Evolutionary conservation across 176 grass and related monocot genomes (phyloP).

Genomic region (Alopecurus myosuroides): DNA sequence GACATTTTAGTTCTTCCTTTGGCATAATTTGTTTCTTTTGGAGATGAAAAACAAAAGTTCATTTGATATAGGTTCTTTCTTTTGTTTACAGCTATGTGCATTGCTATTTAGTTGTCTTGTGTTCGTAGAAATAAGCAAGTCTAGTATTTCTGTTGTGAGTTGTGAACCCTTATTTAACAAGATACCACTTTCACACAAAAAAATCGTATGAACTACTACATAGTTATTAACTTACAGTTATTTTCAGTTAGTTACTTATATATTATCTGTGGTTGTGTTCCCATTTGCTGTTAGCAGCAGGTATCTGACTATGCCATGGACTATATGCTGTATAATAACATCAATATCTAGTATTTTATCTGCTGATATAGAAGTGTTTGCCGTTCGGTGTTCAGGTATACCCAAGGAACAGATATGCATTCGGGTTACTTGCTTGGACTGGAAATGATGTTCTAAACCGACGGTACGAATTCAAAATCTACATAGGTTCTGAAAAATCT

Average conservation of each 20-base stretch:
- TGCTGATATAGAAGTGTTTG: neutral
- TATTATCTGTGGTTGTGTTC: neutral
- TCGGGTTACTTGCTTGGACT: conserved; percentile 80
- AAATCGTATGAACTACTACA: neutral
- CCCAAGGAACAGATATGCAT: conserved; percentile 80
- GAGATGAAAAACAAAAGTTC: neutral
- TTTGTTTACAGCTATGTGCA: neutral
- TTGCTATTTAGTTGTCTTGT: neutral
- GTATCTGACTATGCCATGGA: neutral
- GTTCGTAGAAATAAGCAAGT: neutral
- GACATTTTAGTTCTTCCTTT: neutral
- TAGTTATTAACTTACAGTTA: neutral
- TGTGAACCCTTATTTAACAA: neutral
- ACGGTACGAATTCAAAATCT: conserved; percentile 39
- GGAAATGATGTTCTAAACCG: conserved; percentile 97
- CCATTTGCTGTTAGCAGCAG: neutral
- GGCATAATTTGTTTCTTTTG: neutral
- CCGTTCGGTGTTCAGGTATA: conserved; percentile 52
- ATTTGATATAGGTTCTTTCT: neutral
- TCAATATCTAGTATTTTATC: neutral
- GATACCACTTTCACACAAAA: neutral
- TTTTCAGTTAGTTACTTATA: neutral
- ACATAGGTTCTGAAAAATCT: neutral
- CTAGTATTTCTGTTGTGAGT: neutral
- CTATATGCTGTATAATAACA: neutral